Percentiles rank a stretch among this genome's conserved stretches.
phyloP scores from a whole-genome alignment of 441 rosid species.

The Pelargonium australe region DNA sequence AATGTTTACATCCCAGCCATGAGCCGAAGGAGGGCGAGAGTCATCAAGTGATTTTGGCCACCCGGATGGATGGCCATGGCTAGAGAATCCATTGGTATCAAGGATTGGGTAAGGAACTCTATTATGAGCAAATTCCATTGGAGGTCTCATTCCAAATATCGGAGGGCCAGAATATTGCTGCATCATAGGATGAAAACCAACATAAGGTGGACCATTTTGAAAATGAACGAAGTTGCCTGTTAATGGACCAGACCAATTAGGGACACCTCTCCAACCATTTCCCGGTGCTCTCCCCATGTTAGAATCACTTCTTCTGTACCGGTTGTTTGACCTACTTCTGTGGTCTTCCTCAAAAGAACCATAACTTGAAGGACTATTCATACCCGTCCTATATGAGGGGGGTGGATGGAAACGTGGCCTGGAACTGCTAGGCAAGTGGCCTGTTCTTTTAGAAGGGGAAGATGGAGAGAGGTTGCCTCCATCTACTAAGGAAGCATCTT shows the following conservation, averaged over 20 bases:
- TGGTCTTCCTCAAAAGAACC: conserved; percentile 1
- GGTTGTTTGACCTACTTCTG: conserved; percentile 8
- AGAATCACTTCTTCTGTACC: conserved; percentile 3
- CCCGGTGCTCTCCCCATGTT: conserved; percentile 14
- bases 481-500: neutral
- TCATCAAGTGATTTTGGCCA: conserved; percentile 1
- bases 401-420: neutral
- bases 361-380: neutral
- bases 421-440: conserved; percentile 11
- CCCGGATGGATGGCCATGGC: conserved; percentile 6
- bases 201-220: conserved; percentile 12
- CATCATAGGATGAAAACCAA: conserved; percentile 15
- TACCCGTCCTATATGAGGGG: neutral
- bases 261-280: conserved; percentile 9
- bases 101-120: conserved; percentile 6
- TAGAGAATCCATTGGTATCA: neutral
- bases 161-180: conserved; percentile 13
- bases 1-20: conserved; percentile 8
- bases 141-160: conserved; percentile 10
- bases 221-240: conserved; percentile 12
- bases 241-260: conserved; percentile 13
- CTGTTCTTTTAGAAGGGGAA: neutral
- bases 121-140: neutral
- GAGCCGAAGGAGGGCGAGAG: neutral
- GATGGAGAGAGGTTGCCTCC: neutral